These are phyloP conservation scores for Mrakia blollopis DNA, from an alignment of 768 basidiomycete species.

Conservation along the genomic window DNA sequence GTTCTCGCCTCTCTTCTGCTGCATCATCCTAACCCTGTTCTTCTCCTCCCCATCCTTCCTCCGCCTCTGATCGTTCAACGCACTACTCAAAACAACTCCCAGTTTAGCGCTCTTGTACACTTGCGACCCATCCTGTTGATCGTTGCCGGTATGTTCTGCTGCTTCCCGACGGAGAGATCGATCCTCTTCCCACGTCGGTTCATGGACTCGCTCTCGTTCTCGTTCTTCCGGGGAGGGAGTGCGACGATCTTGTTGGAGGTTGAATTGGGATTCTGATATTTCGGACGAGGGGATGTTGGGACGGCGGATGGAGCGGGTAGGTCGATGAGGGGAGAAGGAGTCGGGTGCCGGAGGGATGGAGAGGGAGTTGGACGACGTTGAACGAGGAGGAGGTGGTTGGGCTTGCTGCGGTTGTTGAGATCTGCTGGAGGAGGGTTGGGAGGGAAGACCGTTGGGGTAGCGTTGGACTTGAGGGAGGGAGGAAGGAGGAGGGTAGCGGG, in stretches of 20 bases:
- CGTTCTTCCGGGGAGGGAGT: conserved; percentile 4
- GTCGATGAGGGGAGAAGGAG: conserved; percentile 16
- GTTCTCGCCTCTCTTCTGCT: background rate
- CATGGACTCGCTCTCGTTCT: no score
- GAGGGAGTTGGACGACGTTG: background rate
- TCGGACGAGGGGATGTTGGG: background rate
- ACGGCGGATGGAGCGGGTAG: conserved; percentile 18
- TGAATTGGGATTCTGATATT: background rate
- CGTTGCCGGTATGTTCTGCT: background rate
- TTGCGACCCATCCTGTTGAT: background rate
- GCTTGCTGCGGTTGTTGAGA: background rate
- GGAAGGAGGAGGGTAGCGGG: conserved; percentile 6
- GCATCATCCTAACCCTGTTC: background rate
- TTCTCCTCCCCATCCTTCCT: background rate
- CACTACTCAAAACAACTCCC: conserved; percentile 11
- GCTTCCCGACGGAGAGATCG: background rate
- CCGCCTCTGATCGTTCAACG: background rate
- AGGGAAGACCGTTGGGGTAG: background rate
- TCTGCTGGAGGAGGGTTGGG: background rate
- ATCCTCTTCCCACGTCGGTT: conserved; percentile 13
- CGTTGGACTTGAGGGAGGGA: background rate
- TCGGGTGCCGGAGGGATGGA: background rate
- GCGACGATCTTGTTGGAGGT: background rate
- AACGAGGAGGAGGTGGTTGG: background rate
- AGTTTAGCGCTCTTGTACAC: conserved; percentile 15